phyloP scores from a whole-genome alignment of 345 rosid genomes.

The Raphanus sativus region DNA sequence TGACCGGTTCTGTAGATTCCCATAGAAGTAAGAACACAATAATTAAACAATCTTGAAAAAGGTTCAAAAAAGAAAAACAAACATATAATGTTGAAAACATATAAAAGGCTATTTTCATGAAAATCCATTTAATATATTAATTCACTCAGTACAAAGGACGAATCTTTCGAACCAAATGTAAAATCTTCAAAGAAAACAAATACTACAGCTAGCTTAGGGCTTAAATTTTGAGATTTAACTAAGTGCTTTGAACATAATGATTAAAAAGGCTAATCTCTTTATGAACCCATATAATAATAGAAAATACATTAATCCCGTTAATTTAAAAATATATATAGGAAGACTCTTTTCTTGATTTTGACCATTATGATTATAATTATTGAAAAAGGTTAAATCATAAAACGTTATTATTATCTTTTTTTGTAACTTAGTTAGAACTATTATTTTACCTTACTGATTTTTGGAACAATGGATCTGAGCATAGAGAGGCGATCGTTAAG shows the following conservation, averaged over 20 bases:
- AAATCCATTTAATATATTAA: neutral
- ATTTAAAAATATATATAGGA: neutral
- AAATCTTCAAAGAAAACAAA: constrained; percentile 11
- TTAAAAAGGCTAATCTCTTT: constrained; percentile 26
- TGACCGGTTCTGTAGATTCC: constrained; percentile 27
- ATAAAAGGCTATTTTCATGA: constrained; percentile 21
- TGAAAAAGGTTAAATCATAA: neutral
- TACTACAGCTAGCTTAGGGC: constrained; percentile 8
- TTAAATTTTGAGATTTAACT: neutral
- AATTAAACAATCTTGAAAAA: constrained; percentile 20
- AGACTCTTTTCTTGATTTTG: constrained; percentile 16
- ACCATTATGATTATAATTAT: constrained; percentile 15
- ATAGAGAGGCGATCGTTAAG: constrained; percentile 79
- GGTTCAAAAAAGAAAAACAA: constrained; percentile 31
- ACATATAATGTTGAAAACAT: constrained; percentile 25
- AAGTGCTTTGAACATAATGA: neutral
- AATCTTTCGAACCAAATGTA: constrained; percentile 12
- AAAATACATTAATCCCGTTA: neutral
- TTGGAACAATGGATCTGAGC: constrained; percentile 92
- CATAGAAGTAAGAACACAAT: constrained; percentile 26
- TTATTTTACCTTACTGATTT: constrained; percentile 77
- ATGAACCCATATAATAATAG: constrained; percentile 4
- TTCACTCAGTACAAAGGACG: neutral
- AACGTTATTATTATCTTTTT: neutral
- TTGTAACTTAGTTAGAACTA: neutral